These are phyloP conservation scores for Sclerotinia trifoliorum DNA, from an alignment of 2,329 filamentous ascomycete genomes.

Conservation along the genomic window DNA sequence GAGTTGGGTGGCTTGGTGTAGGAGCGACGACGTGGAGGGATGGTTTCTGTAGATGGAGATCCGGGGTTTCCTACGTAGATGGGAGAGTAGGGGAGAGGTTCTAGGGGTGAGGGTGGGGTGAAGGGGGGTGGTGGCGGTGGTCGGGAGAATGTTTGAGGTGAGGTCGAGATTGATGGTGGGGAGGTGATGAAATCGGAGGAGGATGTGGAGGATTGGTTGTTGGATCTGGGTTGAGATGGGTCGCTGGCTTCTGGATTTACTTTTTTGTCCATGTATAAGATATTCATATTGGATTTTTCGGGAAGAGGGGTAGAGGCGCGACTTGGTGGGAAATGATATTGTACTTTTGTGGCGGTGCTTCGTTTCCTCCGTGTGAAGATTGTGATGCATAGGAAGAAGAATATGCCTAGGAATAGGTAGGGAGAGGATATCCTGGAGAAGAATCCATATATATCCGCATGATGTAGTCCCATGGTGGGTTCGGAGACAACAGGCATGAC, in stretches of 20 bases:
- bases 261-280: background rate
- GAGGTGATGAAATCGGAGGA: constrained; percentile 15
- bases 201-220: background rate
- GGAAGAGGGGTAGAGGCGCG: constrained; percentile 11
- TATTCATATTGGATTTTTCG: background rate
- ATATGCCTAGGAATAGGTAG: constrained; percentile 22
- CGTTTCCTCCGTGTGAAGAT: constrained; percentile 21
- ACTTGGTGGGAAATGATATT: constrained; percentile 19
- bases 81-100: background rate
- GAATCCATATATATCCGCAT: background rate
- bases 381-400: constrained; percentile 25
- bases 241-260: background rate
- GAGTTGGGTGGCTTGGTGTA: constrained; percentile 26
- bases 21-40: constrained; percentile 24
- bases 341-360: background rate
- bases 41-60: background rate
- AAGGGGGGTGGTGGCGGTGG: background rate
- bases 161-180: background rate
- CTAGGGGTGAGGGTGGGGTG: background rate
- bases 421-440: constrained; percentile 14
- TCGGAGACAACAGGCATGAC: constrained; percentile 26
- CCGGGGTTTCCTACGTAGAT: background rate
- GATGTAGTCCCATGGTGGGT: background rate
- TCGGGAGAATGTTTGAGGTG: background rate
- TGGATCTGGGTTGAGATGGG: background rate